A percentile compares a stretch with the other conserved stretches of the same genome.
Conservation (phyloP, 2,329 filamentous ascomycete genomes). For the Aspergillus sp. region DNA sequence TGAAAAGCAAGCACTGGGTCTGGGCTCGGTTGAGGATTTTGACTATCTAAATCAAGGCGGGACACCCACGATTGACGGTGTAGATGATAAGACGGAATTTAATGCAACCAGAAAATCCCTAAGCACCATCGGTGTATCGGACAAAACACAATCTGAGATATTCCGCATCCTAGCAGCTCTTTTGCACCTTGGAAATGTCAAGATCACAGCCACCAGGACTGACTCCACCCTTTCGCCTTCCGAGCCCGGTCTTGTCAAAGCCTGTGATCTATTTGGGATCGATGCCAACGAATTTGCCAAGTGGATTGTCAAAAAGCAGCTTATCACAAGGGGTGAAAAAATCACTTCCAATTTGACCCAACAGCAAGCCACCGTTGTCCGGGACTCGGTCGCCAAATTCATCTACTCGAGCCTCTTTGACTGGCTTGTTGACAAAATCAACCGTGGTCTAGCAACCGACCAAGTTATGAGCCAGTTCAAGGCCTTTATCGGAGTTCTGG, state of each 20-base stretch:
- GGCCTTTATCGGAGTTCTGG: slow-evolving; percentile 95
- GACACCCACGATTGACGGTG: slow-evolving; percentile 84
- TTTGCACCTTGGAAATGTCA: slow-evolving; percentile 92
- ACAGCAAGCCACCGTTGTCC: slow-evolving; percentile 88
- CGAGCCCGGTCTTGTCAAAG: slow-evolving; percentile 79
- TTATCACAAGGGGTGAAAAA: slow-evolving; percentile 94
- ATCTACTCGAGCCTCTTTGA: slow-evolving; percentile 98
- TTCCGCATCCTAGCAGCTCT: slow-evolving; percentile 89
- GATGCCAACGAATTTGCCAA: slow-evolving; percentile 84
- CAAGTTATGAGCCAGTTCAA: slow-evolving; percentile 77
- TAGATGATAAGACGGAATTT: slow-evolving; percentile 95
- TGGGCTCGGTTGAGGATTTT: slow-evolving; percentile 84
- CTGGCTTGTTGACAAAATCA: slow-evolving; percentile 98
- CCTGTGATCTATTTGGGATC: slow-evolving; percentile 83
- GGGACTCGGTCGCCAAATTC: slow-evolving; percentile 97
- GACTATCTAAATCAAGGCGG: slow-evolving; percentile 96
- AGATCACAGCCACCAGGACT: slow-evolving; percentile 85
- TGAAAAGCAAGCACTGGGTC: slow-evolving; percentile 74
- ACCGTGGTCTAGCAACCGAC: slow-evolving; percentile 83
- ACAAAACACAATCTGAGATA: slow-evolving; percentile 74
- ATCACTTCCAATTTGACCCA: slow-evolving; percentile 94
- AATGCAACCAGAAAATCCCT: slow-evolving; percentile 83
- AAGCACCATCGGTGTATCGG: slow-evolving; percentile 78
- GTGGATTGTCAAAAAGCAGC: slow-evolving; percentile 99
- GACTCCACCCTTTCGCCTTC: slow-evolving; percentile 79